Percentiles rank a stretch among this genome's conserved stretches.
phyloP scores from a whole-genome alignment of 1,139 yeast genomes.

The Nakaseomyces kungkrabaensis region DNA sequence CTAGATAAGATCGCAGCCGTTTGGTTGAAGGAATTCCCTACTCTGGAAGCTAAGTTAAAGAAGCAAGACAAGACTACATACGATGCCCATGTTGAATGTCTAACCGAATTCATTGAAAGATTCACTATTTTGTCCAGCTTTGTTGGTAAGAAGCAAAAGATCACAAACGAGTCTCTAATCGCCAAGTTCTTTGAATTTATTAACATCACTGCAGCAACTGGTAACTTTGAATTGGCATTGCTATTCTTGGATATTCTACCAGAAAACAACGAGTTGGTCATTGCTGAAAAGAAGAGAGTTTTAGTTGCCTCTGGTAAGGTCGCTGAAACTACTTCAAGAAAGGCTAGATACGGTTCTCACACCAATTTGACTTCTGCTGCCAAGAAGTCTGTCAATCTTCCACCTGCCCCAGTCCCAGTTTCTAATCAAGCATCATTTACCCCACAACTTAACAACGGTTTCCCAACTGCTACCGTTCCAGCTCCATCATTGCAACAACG shows the following conservation, averaged over 20 bases:
- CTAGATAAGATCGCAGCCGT: conserved; percentile 68
- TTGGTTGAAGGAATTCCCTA: conserved; percentile 73
- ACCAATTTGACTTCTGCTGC: conserved; percentile 3
- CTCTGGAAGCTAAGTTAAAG: conserved; percentile 43
- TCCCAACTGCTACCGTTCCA: background rate
- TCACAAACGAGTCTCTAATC: conserved; percentile 30
- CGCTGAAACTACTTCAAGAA: background rate
- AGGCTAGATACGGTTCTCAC: conserved; percentile 11
- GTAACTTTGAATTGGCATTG: conserved; percentile 74
- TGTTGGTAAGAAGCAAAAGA: conserved; percentile 35
- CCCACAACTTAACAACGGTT: conserved; percentile 29
- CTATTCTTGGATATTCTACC: conserved; percentile 65
- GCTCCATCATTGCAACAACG: conserved; percentile 7
- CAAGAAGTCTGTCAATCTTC: conserved; percentile 7
- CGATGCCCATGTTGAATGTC: conserved; percentile 76
- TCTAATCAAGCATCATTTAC: conserved; percentile 20
- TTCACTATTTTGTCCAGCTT: conserved; percentile 64
- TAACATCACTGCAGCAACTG: conserved; percentile 68
- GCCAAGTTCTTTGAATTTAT: conserved; percentile 54
- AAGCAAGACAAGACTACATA: conserved; percentile 40
- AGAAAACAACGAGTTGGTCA: conserved; percentile 46
- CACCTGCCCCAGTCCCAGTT: conserved; percentile 12
- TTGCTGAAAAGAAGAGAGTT: conserved; percentile 70
- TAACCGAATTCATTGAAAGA: conserved; percentile 76
- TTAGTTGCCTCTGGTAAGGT: conserved; percentile 43